Evolutionary conservation across 192 early-diverging fungal genomes (phyloP).

Genomic region (Coemansia sp.): DNA sequence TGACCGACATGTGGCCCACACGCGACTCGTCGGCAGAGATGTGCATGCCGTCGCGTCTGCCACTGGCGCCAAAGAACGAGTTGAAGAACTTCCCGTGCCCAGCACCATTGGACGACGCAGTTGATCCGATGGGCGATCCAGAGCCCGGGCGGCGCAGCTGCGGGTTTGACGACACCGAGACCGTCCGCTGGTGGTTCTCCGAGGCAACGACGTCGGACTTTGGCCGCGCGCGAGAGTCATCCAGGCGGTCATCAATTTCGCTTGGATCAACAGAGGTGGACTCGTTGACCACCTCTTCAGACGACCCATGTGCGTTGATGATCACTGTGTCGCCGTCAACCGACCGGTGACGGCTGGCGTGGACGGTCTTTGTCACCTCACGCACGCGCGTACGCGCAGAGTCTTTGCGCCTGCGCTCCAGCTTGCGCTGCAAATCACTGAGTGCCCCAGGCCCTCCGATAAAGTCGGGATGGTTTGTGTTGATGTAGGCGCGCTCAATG

Average conservation of each 20-base stretch:
- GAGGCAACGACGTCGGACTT: not conserved
- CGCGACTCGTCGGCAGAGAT: slow-evolving; percentile 42
- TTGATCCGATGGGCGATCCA: slow-evolving; percentile 31
- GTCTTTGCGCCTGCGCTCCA: slow-evolving; percentile 63
- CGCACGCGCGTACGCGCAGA: slow-evolving; percentile 37
- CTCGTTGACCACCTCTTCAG: slow-evolving; percentile 25
- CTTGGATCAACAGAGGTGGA: slow-evolving; percentile 30
- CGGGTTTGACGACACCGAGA: slow-evolving; percentile 23
- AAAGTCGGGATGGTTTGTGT: slow-evolving; percentile 85
- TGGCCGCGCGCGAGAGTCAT: slow-evolving; percentile 31
- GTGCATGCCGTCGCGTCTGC: slow-evolving; percentile 39
- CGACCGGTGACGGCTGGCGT: slow-evolving; percentile 24
- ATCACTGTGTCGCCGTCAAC: slow-evolving; percentile 43
- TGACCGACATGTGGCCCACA: slow-evolving; percentile 31
- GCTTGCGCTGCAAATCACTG: slow-evolving; percentile 64
- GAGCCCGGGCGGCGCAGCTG: slow-evolving; percentile 32
- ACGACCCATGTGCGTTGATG: slow-evolving; percentile 20
- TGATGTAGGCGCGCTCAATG: slow-evolving; percentile 82
- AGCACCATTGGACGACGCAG: slow-evolving; percentile 15
- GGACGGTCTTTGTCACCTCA: slow-evolving; percentile 43
- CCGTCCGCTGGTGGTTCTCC: slow-evolving; percentile 25
- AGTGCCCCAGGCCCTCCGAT: slow-evolving; percentile 78
- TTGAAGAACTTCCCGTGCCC: slow-evolving; percentile 47
- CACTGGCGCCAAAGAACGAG: slow-evolving; percentile 44
- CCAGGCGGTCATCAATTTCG: slow-evolving; percentile 47